Conservation (phyloP, 805 yeast species). For the Kockiozyma suomiensis region DNA sequence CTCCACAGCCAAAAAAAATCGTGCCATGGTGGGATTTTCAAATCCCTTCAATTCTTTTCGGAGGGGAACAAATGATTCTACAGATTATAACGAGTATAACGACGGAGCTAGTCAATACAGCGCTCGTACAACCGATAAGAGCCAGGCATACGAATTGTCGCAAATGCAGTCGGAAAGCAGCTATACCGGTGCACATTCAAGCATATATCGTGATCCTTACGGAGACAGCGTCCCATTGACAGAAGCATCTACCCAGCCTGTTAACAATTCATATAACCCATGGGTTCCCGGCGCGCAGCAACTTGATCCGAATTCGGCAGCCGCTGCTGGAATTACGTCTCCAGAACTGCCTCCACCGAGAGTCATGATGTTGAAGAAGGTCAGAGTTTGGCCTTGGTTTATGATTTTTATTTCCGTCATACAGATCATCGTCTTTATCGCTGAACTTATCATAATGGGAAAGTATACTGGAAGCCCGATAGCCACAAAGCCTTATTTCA, state of each 20-base stretch:
- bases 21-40: not conserved
- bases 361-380: not conserved
- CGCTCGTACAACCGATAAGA: conserved; percentile 11
- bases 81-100: not conserved
- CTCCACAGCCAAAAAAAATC: not conserved
- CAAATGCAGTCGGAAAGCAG: conserved; percentile 11
- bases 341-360: conserved; percentile 1
- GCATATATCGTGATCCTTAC: conserved; percentile 24
- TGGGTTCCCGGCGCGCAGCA: conserved; percentile 9
- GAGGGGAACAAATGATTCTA: not conserved
- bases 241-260: not conserved
- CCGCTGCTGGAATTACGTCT: not conserved
- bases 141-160: conserved; percentile 19
- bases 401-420: conserved; percentile 38
- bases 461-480: conserved; percentile 63
- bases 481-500: conserved; percentile 70
- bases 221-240: conserved; percentile 29
- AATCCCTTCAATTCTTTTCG: not conserved
- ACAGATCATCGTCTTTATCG: conserved; percentile 60
- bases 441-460: conserved; percentile 61
- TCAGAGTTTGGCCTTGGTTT: conserved; percentile 38
- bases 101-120: conserved; percentile 9
- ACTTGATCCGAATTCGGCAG: conserved; percentile 7
- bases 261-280: not conserved
- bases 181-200: conserved; percentile 13